These are phyloP conservation scores for Pulveroboletus frians DNA, from an alignment of 768 basidiomycete species.

Conservation along the genomic window DNA sequence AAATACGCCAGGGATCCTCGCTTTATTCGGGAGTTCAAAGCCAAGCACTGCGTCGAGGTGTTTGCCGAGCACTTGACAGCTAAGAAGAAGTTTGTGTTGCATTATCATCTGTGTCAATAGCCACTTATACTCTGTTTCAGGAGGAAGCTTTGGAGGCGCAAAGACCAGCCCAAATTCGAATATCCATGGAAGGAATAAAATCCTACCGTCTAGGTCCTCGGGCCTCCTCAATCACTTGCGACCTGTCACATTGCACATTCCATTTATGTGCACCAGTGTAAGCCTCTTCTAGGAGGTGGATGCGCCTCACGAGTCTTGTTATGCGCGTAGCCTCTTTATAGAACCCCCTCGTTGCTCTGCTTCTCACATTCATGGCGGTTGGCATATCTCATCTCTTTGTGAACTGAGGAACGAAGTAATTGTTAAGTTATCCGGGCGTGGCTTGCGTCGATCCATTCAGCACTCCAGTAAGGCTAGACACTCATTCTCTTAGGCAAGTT, in stretches of 20 bases:
- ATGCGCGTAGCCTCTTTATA: not conserved
- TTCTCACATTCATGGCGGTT: not conserved
- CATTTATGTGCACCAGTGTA: not conserved
- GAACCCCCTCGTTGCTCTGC: not conserved
- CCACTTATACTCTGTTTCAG: constrained; percentile 36
- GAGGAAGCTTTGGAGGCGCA: constrained; percentile 88
- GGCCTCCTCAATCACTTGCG: not conserved
- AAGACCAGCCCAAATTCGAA: constrained; percentile 77
- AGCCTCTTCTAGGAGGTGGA: not conserved
- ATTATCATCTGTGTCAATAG: not conserved
- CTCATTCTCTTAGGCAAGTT: not conserved
- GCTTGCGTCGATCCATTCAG: not conserved
- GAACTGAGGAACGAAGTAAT: not conserved
- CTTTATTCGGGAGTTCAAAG: constrained; percentile 91
- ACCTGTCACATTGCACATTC: not conserved
- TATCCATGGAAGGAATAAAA: constrained; percentile 81
- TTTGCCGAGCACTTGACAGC: constrained; percentile 79
- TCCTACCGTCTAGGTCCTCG: not conserved
- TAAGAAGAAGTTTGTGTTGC: constrained; percentile 78
- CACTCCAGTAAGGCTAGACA: not conserved
- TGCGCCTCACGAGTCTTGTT: not conserved
- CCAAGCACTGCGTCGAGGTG: constrained; percentile 75
- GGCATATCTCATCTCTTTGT: not conserved
- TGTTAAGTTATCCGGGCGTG: not conserved
- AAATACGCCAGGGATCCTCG: constrained; percentile 73